phyloP scores from a whole-genome alignment of 2,329 filamentous ascomycete species.

The Fonsecaea multimorphosa region DNA sequence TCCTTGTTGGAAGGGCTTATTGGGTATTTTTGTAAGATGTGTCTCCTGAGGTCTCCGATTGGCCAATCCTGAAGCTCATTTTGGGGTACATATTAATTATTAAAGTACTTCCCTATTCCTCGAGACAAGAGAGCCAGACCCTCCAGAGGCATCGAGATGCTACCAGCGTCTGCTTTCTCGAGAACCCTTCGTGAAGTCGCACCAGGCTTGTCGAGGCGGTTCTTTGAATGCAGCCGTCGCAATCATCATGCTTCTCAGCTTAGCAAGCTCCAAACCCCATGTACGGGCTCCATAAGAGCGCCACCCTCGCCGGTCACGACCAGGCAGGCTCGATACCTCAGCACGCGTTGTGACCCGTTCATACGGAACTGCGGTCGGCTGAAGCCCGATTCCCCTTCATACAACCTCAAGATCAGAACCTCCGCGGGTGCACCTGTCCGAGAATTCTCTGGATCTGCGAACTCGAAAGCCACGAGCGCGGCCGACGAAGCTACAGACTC shows the following conservation, averaged over 20 bases:
- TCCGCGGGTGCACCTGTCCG: constrained; percentile 1
- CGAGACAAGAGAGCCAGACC: not conserved
- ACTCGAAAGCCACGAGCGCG: constrained; percentile 12
- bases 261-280: not conserved
- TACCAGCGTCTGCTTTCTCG: constrained; percentile 29
- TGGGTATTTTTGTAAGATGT: not conserved
- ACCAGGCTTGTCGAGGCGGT: constrained; percentile 36
- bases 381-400: not conserved
- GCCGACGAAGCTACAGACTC: constrained; percentile 3
- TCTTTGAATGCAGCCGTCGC: constrained; percentile 34
- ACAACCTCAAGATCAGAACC: not conserved
- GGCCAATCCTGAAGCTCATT: not conserved
- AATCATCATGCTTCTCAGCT: constrained; percentile 14
- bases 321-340: constrained; percentile 9
- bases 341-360: constrained; percentile 4
- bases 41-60: constrained; percentile 3
- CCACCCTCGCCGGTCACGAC: not conserved
- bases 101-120: not conserved
- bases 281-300: not conserved
- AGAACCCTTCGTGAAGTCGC: constrained; percentile 37
- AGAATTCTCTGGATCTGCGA: constrained; percentile 25
- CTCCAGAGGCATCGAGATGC: constrained; percentile 20
- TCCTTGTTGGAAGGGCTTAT: not conserved
- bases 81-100: constrained; percentile 1
- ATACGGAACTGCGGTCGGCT: not conserved